Percentiles rank a stretch among this genome's conserved stretches.
phyloP scores from a whole-genome alignment of 2,329 filamentous ascomycete genomes.

The Paracorniculantispora psalliotae region DNA sequence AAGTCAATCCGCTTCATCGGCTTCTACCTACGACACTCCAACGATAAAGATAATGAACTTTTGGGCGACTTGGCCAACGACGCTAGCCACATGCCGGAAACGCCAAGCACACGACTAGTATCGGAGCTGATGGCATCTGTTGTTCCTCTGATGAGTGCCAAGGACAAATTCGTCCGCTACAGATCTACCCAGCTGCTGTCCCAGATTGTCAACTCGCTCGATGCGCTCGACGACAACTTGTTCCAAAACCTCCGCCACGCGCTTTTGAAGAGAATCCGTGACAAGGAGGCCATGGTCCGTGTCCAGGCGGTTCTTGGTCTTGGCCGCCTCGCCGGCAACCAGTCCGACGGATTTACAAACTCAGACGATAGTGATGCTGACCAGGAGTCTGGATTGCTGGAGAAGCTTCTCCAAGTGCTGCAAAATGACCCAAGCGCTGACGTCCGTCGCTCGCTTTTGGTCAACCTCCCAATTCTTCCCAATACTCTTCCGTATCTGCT shows the following conservation, averaged over 20 bases:
- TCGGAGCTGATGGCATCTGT: conserved; percentile 68
- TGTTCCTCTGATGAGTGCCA: conserved; percentile 72
- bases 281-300: conserved; percentile 90
- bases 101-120: conserved; percentile 75
- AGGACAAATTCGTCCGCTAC: conserved; percentile 91
- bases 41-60: conserved; percentile 66
- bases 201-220: conserved; percentile 86
- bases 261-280: conserved; percentile 77
- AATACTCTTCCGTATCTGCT: conserved; percentile 80
- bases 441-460: conserved; percentile 78
- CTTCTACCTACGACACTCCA: conserved; percentile 72
- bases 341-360: conserved; percentile 64
- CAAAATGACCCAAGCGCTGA: conserved; percentile 94
- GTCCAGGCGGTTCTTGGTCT: conserved; percentile 88
- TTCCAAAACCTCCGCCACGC: conserved; percentile 78
- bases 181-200: conserved; percentile 84
- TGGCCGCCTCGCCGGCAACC: conserved; percentile 75
- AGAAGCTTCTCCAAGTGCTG: conserved; percentile 80
- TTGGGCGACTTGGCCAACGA: conserved; percentile 58
- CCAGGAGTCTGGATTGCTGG: conserved; percentile 63
- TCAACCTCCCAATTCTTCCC: conserved; percentile 84
- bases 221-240: conserved; percentile 85
- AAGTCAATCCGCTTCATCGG: conserved; percentile 80
- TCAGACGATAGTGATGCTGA: conserved; percentile 64
- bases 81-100: conserved; percentile 69